Conservation (phyloP, 495 filamentous ascomycete genomes). For the Penicillium steckii region DNA sequence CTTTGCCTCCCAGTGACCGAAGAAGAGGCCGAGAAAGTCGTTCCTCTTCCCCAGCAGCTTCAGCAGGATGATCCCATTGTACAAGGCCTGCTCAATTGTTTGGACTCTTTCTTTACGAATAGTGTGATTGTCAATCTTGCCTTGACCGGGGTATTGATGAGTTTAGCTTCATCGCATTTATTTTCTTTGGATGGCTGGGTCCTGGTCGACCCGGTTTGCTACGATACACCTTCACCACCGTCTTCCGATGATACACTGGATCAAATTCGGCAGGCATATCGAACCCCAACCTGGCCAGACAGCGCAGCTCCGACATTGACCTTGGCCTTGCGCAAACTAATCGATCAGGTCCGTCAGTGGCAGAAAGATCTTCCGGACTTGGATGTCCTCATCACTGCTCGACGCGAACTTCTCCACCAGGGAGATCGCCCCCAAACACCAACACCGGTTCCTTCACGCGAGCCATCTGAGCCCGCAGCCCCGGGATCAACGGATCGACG, state of each 20-base stretch:
- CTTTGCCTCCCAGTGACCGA: constrained; percentile 33
- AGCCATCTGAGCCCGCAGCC: constrained; percentile 22
- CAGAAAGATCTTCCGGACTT: constrained; percentile 71
- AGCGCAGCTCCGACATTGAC: constrained; percentile 41
- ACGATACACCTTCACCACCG: constrained; percentile 16
- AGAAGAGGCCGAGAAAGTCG: constrained; percentile 24
- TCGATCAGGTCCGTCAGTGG: constrained; percentile 63
- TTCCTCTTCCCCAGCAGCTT: constrained; percentile 41
- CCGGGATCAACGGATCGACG: constrained; percentile 33
- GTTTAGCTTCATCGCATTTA: constrained; percentile 77
- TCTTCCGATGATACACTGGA: constrained; percentile 20
- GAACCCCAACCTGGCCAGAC: constrained; percentile 38
- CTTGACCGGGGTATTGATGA: constrained; percentile 78
- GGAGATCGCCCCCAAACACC: constrained; percentile 25
- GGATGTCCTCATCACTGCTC: constrained; percentile 71
- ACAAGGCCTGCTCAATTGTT: constrained; percentile 62
- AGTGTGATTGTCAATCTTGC: constrained; percentile 85
- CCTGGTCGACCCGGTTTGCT: constrained; percentile 64
- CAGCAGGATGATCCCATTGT: constrained; percentile 75
- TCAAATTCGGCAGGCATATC: constrained; percentile 29
- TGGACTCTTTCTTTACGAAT: constrained; percentile 83
- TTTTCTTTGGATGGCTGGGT: constrained; percentile 88
- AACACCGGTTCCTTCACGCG: constrained; percentile 15
- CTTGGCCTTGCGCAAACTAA: constrained; percentile 47
- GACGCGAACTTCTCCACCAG: constrained; percentile 49